Conservation (phyloP, 2,329 filamentous ascomycete species). For the Sordariomycetes sp. region DNA sequence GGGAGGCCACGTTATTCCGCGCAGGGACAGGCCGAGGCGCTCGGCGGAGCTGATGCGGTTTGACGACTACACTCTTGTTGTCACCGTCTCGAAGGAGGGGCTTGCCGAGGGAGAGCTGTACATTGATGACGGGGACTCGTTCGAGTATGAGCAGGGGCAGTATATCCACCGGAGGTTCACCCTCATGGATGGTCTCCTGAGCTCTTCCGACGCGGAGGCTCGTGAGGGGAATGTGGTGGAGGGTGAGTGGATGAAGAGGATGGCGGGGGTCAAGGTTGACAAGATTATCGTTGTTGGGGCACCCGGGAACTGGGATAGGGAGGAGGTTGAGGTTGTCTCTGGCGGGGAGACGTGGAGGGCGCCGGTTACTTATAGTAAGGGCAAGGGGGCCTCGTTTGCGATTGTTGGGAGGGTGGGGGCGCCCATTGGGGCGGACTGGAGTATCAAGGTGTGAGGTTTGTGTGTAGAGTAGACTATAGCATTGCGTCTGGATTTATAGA, state of each 20-base stretch:
- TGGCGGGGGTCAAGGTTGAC: constrained; percentile 68
- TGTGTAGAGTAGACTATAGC: not conserved
- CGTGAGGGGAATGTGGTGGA: constrained; percentile 40
- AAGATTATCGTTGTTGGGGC: constrained; percentile 76
- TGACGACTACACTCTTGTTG: constrained; percentile 87
- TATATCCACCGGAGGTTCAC: constrained; percentile 78
- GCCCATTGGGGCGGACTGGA: constrained; percentile 41
- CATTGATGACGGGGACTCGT: constrained; percentile 86
- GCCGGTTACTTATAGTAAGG: constrained; percentile 45
- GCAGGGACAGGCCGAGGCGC: constrained; percentile 76
- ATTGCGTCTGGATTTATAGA: not conserved
- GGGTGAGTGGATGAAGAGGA: constrained; percentile 58
- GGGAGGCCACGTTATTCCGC: constrained; percentile 81
- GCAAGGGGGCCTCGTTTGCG: constrained; percentile 34
- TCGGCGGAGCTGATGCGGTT: constrained; percentile 83
- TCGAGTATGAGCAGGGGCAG: constrained; percentile 72
- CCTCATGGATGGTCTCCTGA: constrained; percentile 47
- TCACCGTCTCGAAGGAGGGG: constrained; percentile 47
- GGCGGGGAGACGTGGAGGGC: constrained; percentile 40
- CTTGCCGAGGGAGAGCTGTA: constrained; percentile 71
- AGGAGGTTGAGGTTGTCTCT: constrained; percentile 42
- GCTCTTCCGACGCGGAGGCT: constrained; percentile 52
- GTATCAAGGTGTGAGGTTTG: constrained; percentile 16
- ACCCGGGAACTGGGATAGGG: constrained; percentile 56
- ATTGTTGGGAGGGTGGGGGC: constrained; percentile 36